These are phyloP conservation scores for Triticum monococcum DNA, from an alignment of 176 grass and related monocot genomes.

Conservation along the genomic window DNA sequence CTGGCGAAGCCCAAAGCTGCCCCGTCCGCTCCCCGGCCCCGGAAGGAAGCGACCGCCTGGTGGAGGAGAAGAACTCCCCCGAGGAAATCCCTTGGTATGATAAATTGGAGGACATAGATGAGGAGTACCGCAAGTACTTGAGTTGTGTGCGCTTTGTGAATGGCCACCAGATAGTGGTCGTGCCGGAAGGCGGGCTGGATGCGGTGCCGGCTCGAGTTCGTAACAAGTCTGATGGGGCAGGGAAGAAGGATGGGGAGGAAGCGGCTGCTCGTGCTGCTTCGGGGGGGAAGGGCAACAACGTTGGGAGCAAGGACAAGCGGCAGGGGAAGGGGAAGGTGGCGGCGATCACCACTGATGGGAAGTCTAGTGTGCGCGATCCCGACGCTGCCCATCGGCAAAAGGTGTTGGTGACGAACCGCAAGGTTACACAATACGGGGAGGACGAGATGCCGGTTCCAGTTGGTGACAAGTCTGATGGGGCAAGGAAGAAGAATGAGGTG, in stretches of 20 bases:
- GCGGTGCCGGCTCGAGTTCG: not conserved
- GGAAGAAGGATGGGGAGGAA: not conserved
- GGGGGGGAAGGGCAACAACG: not conserved
- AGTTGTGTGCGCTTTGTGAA: slow-evolving; percentile 11
- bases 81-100: slow-evolving; percentile 12
- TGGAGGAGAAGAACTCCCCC: not conserved
- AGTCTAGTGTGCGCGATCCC: too few relatives aligned
- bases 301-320: not conserved
- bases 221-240: not conserved
- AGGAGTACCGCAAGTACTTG: slow-evolving; percentile 47
- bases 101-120: slow-evolving; percentile 10
- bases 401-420: too few relatives aligned
- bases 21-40: not conserved
- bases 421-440: too few relatives aligned
- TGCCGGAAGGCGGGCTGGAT: not conserved
- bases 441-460: too few relatives aligned
- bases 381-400: too few relatives aligned
- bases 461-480: not conserved
- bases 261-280: not conserved
- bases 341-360: too few relatives aligned
- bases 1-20: not conserved
- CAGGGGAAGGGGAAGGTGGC: too few relatives aligned
- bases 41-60: too few relatives aligned
- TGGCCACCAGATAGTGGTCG: slow-evolving; percentile 25
- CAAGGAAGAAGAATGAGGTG: not conserved